Base-by-base conservation (phyloP, 1,139 yeast genomes). In the Geotrichum fermentans region DNA sequence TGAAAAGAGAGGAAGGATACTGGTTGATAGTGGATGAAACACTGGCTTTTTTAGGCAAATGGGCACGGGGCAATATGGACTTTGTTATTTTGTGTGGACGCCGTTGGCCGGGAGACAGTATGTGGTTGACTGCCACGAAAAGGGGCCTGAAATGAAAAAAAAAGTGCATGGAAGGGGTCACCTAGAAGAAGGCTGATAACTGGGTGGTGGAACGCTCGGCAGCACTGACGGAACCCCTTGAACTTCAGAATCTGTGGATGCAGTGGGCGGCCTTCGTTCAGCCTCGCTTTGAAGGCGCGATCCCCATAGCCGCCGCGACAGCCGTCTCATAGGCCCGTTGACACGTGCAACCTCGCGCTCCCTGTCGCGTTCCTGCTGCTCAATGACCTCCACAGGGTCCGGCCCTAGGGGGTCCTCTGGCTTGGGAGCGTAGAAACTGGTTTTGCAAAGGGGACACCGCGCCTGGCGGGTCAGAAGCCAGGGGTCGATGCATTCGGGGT, bases 361-460 rank as follows among this genome's bases (percentile, higher is more conserved):
- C 40, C 18, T 29, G 6, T 21, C 29, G 16, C 29, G 22, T n/a
- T 22, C 29, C 39, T 34, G 45, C 13, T 22, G 18, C 20, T 44
- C 47, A n/a, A 44, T 11, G n/a, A 37, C 52, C 7, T 41, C 49
- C 22, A 41, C 42, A 29, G 52, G 52, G n/a, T 50, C 52, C 28
- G 52, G 52, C 13, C 52, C 52, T 21, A 50, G 28, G 3, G 52
- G 52, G 30, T 53, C 56, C 22, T 47, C 56, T 2, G 61, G 60
- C 36, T 56, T 57, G 14, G 65, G 64, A 7, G 52, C 59, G 52
- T 60, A 65, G 53, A 61, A 66, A 51, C 65, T 70, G n/a, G 58
- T 70, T 61, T 86, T 84, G 66, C 96, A 87, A 73, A 82, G 79
- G 7, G 96, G 95, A 62, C 96, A 87, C 60, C 88, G 82, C 0